phyloP scores from a whole-genome alignment of 164 flowering plant species.

The Magnolia sinica region DNA sequence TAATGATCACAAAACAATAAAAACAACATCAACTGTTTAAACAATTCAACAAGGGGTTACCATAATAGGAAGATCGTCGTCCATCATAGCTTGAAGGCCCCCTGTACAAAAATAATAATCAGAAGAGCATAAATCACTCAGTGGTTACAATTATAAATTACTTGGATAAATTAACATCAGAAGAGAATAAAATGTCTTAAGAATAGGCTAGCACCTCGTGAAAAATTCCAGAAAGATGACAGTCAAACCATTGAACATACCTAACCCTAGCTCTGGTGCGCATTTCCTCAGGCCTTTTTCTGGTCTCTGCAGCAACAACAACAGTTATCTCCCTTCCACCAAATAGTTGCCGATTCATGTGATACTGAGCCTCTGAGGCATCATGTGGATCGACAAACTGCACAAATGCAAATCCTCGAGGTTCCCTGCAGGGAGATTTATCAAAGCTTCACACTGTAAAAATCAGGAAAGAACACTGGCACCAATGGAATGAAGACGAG shows the following conservation, averaged over 20 bases:
- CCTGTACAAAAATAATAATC: slow-evolving; percentile 19
- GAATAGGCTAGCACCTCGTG: neutral
- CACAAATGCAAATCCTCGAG: slow-evolving; percentile 94
- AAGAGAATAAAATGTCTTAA: neutral
- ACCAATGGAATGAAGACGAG: neutral
- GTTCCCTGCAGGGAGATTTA: slow-evolving; percentile 49
- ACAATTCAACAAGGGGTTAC: slow-evolving; percentile 25
- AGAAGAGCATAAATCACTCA: neutral
- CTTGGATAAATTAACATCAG: neutral
- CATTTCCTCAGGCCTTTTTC: slow-evolving; percentile 93
- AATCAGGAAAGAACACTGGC: neutral
- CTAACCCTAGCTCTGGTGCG: slow-evolving; percentile 51
- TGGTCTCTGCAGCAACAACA: slow-evolving; percentile 75
- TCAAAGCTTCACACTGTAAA: slow-evolving; percentile 6
- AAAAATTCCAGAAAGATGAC: neutral
- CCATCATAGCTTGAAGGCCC: slow-evolving; percentile 51
- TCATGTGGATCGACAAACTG: slow-evolving; percentile 81
- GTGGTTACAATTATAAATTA: neutral
- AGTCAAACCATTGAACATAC: slow-evolving; percentile 19
- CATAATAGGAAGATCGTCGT: slow-evolving; percentile 58
- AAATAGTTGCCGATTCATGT: slow-evolving; percentile 73
- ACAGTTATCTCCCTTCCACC: slow-evolving; percentile 78
- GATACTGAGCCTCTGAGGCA: slow-evolving; percentile 76
- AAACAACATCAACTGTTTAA: too few species aligned
- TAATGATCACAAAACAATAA: neutral